Evolutionary conservation across 1,284 basidiomycete species (phyloP), one percentile per base, ranked within the genome.

Genomic region (Prillingera fragicola): DNA sequence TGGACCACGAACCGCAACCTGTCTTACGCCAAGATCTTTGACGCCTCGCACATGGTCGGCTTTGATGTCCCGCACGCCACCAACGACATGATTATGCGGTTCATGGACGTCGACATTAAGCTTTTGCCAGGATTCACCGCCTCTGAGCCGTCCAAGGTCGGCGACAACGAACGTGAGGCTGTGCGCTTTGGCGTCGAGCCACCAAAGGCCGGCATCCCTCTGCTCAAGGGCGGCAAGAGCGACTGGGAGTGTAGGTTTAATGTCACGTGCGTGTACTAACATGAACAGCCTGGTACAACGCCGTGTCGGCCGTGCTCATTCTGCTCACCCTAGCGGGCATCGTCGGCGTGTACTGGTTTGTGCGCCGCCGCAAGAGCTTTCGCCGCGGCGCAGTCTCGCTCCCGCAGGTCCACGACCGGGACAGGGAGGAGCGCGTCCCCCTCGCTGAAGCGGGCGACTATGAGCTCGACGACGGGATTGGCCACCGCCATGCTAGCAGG

Each of bases 21-120:
- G 58, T 92, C 90, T n/a, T 97, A 95, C 62, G 87, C 83, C 54
- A 91, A 90, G 62, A 47, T 78, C 22, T 59, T 61, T 31, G 87
- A 88, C 48, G 88, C 87, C 1, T 92, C 88, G 1, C 90, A 94
- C 68, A 95, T 95, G 90, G 74, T 84, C 23, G 88, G 88, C 1
- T 94, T 82, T 65, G 94, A 98, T 70, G 75, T 85, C 10, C 94
- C 92, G 0, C 78, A 88, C 44, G 81, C 84, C 24, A 77, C 89
- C 4, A 91, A 97, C 69, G 94, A 98, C 70, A 97, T 98, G 95
- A 94, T 98, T 61, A 80, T 92, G 37, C 85, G 91, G 13, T 96
- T 96, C 74, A 87, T 95, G 82, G 82, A 80, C 35, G 81, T 92
- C 44, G 84, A 97, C 72, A 85, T 92, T 58, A 79, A 83, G 23